Conservation (phyloP, 768 basidiomycete species). For the Xanthoconium stramineum region DNA sequence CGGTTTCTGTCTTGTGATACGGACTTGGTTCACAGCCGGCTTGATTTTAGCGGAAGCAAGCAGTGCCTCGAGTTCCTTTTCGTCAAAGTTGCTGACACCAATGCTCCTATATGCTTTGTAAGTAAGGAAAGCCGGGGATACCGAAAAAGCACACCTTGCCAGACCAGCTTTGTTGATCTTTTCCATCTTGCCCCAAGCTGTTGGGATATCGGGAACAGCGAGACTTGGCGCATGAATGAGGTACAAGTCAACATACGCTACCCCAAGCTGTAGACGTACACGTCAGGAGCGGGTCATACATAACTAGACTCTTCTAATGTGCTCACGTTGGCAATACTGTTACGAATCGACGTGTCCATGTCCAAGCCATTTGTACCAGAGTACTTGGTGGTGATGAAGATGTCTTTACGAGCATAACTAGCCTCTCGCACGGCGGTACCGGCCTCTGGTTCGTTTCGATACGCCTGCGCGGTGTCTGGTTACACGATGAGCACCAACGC, state of each 20-base stretch:
- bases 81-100: constrained; percentile 67
- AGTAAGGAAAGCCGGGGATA: background rate
- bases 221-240: constrained; percentile 60
- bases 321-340: constrained; percentile 55
- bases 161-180: constrained; percentile 50
- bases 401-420: constrained; percentile 49
- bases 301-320: background rate
- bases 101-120: constrained; percentile 48
- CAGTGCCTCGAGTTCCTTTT: constrained; percentile 51
- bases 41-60: constrained; percentile 58
- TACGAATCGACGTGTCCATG: constrained; percentile 51
- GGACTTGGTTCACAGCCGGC: constrained; percentile 67
- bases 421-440: constrained; percentile 40
- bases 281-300: background rate
- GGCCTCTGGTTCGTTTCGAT: constrained; percentile 58
- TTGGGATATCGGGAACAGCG: constrained; percentile 54
- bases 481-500: background rate
- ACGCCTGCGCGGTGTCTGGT: constrained; percentile 58
- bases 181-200: constrained; percentile 63
- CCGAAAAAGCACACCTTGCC: constrained; percentile 42
- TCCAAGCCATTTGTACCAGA: constrained; percentile 49
- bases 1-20: background rate
- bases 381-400: constrained; percentile 68
- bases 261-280: constrained; percentile 45
- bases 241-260: constrained; percentile 67